Conservation (phyloP, 1,284 basidiomycete species). For the Microbotryum intermedium region DNA sequence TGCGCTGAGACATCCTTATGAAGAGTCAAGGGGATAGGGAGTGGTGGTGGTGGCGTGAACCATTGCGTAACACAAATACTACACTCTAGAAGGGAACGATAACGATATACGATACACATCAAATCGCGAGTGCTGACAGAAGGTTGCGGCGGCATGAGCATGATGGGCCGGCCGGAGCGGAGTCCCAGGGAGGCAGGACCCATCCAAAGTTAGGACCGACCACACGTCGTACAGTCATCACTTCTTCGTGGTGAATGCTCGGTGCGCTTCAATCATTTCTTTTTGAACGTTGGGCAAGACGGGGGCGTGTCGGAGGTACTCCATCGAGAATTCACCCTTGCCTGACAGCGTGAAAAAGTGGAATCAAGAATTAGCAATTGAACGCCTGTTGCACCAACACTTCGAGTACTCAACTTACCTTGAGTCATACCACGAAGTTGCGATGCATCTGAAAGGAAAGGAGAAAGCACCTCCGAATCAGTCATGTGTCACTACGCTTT, state of each 20-base stretch:
- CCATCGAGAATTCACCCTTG: slow-evolving; percentile 54
- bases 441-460: slow-evolving; percentile 52
- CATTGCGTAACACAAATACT: no score
- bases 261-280: slow-evolving; percentile 64
- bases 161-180: no score
- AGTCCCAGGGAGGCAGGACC: no score
- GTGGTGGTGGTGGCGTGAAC: no score
- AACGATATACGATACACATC: no score
- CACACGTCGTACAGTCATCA: not conserved
- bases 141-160: no score
- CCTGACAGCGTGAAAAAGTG: slow-evolving; percentile 42
- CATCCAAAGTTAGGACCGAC: no score
- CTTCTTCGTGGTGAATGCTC: slow-evolving; percentile 39
- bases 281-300: slow-evolving; percentile 83
- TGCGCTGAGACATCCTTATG: no score
- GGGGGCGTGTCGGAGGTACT: slow-evolving; percentile 52
- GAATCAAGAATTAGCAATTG: slow-evolving; percentile 29
- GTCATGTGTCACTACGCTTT: not conserved
- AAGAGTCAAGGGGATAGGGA: no score
- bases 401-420: slow-evolving; percentile 32
- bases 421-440: slow-evolving; percentile 88
- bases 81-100: no score
- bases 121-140: no score
- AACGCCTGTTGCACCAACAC: not conserved
- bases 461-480: not conserved